Percentiles rank a stretch among this genome's conserved stretches.
Conservation (phyloP, 257 asterid species). For the Penstemon eatonii region DNA sequence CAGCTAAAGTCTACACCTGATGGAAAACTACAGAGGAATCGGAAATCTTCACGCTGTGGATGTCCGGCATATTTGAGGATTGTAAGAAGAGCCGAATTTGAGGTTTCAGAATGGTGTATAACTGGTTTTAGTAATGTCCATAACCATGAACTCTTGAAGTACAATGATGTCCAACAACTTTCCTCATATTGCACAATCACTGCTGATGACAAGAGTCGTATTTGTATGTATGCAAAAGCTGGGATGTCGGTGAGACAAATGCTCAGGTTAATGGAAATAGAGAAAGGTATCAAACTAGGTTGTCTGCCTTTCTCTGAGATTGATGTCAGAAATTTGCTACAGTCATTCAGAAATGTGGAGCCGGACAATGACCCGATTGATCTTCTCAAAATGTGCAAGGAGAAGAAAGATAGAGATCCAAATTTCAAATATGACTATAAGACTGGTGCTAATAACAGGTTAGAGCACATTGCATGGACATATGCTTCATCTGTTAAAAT, state of each 20-base stretch:
- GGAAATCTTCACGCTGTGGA: constrained; percentile 65
- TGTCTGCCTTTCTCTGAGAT: constrained; percentile 61
- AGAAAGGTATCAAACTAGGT: constrained; percentile 59
- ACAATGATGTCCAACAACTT: constrained; percentile 38
- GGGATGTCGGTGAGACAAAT: constrained; percentile 66
- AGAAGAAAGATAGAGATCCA: constrained; percentile 52
- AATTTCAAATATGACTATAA: constrained; percentile 48
- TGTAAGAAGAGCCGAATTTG: constrained; percentile 47
- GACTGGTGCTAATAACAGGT: constrained; percentile 49
- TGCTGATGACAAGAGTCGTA: constrained; percentile 54
- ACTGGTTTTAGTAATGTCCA: constrained; percentile 56
- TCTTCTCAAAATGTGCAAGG: constrained; percentile 57
- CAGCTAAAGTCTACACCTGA: constrained; percentile 51
- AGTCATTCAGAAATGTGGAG: constrained; percentile 52
- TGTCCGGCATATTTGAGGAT: constrained; percentile 65
- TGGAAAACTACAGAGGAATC: constrained; percentile 46
- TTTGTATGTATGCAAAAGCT: constrained; percentile 59
- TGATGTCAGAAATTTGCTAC: constrained; percentile 57
- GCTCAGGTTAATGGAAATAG: constrained; percentile 63
- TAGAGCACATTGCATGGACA: constrained; percentile 60
- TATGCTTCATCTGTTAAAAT: constrained; percentile 48
- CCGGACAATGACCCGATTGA: constrained; percentile 52
- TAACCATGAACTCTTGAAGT: constrained; percentile 55
- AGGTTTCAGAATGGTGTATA: constrained; percentile 60
- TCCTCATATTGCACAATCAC: constrained; percentile 50